Evolutionary conservation across 768 basidiomycete species (phyloP), one percentile per base, ranked within the genome.

Genomic region (Antrodiella citrinella): DNA sequence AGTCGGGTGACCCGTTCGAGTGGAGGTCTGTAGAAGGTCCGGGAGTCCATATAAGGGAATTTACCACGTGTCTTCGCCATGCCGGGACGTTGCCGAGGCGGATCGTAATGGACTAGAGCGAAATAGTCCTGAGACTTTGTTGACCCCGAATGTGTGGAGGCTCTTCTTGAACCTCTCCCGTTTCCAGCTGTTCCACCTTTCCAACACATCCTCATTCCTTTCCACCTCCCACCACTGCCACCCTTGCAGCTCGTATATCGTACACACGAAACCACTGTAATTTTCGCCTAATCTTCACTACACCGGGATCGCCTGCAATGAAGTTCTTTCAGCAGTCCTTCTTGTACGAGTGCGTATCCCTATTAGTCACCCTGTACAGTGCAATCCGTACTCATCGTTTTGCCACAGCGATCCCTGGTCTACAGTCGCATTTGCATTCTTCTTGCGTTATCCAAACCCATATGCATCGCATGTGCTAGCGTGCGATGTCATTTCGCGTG

Each of bases 371-470:
- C n/a, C n/a, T n/a, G n/a, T n/a, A n/a, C 20, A 21, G 41, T 15
- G 38, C 30, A 46, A 39, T 44, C 5, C 9, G 42, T 22, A n/a
- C 44, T 18, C 25, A 53, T 4, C 21, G 40, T 52, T 51, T 59
- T 43, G 49, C 51, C 13, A 4, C 59, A 93, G 92, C 75, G 91
- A 96, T 79, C 81, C 92, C 66, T 92, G 94, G 82, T 76, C 89
- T 51, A 94, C 89, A 57, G 89, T 95, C 52, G 82, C 94, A 18
- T 75, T 95, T 55, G 94, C 94, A 11, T 96, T 87, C 74, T 94
- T 94, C 65, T 73, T 96, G 52, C 86, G 94, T 55, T 98, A 96
- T 68, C 94, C 94, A 3, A 97, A 96, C 64, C 92, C 94, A 45
- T 91, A 91, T 61, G 90, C 94, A 4, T 74, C 87, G 30, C 94